Base-by-base conservation (phyloP, 257 asterid species). In the Solanum sparsipilum region DNA sequence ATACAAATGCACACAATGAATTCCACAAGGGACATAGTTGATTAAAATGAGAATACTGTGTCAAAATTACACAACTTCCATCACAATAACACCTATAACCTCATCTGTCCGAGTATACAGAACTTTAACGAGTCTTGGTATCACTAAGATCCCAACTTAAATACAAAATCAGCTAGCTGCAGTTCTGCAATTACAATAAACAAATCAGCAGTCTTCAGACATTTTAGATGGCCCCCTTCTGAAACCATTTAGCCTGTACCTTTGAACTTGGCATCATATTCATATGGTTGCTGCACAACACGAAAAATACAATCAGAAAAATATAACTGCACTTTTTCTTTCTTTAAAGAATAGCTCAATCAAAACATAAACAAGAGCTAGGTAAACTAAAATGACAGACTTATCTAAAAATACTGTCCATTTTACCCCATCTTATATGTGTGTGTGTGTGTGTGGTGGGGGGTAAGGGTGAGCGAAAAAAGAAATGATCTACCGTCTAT, bases 231-330 rank as follows among this genome's bases (percentile, higher is more conserved):
- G 20, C 21, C 32, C 23, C 13, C 34, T 13, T 73, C 81, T 34
- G 27, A 72, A 74, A 21, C 20, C 84, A 25, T 79, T 96, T 92
- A 97, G 63, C 93, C 96, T 32, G 94, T 35, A 9, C 98, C 96
- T 92, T 93, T 97, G 93, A 97, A 97, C 88, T 96, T 97, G 74
- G 99, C 99, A 83, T 97, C 99, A 39, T 97, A 97, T 91, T 97
- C 99, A 86, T 96, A 97, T 3, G 98, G 98, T 96, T 97, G 99
- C 99, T 96, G 98, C 92, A 93, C 78, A 68, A n/a, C 7, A 88
- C 4, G 5, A 63, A 63, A 16, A 65, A 38, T 31, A 65, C 48
- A 58, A 9, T 13, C 38, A 87, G 36, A 36, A 20, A 18, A 21
- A 32, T 67, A 11, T n/a, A 79, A 74, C 83, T 11, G 12, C 36